Percentiles rank a stretch among this genome's conserved stretches.
Conservation (phyloP, 257 asterid genomes). For the Solanum gracilifrons region DNA sequence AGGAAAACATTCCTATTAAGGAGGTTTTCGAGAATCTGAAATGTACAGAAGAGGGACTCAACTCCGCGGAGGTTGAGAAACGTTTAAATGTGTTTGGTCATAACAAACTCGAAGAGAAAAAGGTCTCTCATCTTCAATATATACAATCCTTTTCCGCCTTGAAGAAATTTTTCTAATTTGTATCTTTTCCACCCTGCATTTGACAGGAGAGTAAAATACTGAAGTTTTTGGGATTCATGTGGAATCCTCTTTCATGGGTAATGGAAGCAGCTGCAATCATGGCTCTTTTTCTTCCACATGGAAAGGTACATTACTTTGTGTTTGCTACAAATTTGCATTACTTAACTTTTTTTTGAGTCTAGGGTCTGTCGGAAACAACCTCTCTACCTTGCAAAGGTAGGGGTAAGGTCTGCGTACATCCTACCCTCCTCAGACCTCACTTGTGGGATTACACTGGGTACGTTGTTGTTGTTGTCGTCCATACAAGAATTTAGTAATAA, state of each 20-base stretch:
- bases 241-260: constrained; percentile 32
- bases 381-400: not conserved
- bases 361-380: not conserved
- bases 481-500: not conserved
- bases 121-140: not conserved
- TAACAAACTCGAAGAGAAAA: constrained; percentile 28
- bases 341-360: not conserved
- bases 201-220: constrained; percentile 20
- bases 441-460: not conserved
- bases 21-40: constrained; percentile 21
- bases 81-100: constrained; percentile 15
- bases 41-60: constrained; percentile 18
- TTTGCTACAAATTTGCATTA: not conserved
- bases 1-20: constrained; percentile 22
- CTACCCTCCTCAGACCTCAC: not conserved
- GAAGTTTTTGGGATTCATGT: constrained; percentile 27
- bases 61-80: constrained; percentile 7
- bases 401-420: not conserved
- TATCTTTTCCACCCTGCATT: not conserved
- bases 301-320: constrained; percentile 1
- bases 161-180: not conserved
- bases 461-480: not conserved
- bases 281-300: constrained; percentile 18
- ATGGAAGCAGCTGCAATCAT: constrained; percentile 29
- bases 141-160: not conserved